Percentiles rank a stretch among this genome's conserved stretches.
phyloP scores from a whole-genome alignment of 768 basidiomycete genomes.

The Xerocomus spinulosus region DNA sequence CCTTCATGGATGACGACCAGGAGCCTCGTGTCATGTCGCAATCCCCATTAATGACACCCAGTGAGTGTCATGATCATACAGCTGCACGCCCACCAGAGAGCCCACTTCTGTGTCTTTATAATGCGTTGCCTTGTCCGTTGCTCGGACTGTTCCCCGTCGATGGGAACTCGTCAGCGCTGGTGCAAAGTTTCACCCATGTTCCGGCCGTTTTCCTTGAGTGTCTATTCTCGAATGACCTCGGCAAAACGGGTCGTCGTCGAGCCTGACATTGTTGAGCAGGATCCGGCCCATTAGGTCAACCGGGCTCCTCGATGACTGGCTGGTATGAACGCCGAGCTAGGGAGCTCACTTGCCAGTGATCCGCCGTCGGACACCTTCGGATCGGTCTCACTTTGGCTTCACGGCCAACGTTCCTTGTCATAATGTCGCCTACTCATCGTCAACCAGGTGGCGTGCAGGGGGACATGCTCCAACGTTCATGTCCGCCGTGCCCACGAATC shows the following conservation, averaged over 20 bases:
- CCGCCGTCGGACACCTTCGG: slow-evolving; percentile 22
- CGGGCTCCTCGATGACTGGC: background rate
- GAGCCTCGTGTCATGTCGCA: no score
- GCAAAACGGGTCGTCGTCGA: slow-evolving; percentile 7
- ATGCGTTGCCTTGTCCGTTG: no score
- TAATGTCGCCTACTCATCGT: slow-evolving; percentile 25
- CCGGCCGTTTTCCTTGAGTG: slow-evolving; percentile 11
- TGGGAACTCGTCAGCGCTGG: background rate
- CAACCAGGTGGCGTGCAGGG: slow-evolving; percentile 15
- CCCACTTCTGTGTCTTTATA: no score
- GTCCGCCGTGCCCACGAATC: slow-evolving; percentile 23
- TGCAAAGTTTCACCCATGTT: slow-evolving; percentile 7
- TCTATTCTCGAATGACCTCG: slow-evolving; percentile 7
- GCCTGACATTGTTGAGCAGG: slow-evolving; percentile 3
- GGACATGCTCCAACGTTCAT: slow-evolving; percentile 20
- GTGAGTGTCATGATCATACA: no score
- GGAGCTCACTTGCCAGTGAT: slow-evolving; percentile 1
- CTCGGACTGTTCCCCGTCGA: background rate
- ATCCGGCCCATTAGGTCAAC: slow-evolving; percentile 1
- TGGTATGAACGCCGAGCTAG: slow-evolving; percentile 1
- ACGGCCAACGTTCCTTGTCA: slow-evolving; percentile 12
- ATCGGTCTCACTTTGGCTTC: slow-evolving; percentile 7
- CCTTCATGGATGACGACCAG: no score
- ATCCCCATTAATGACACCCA: no score
- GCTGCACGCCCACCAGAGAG: no score